phyloP scores from a whole-genome alignment of 306 rosid genomes.

The Lablab purpureus region DNA sequence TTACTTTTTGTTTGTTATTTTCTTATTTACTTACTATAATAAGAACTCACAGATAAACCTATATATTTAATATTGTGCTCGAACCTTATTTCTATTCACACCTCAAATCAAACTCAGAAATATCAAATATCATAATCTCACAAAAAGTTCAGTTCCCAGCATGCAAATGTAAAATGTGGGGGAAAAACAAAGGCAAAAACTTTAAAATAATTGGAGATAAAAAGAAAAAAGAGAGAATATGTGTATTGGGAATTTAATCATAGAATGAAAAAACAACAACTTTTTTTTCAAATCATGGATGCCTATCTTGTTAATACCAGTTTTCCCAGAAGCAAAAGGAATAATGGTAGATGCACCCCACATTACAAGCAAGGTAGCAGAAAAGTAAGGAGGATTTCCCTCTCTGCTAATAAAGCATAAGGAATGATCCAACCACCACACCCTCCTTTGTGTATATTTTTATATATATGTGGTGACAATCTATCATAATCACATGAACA shows the following conservation, averaged over 20 bases:
- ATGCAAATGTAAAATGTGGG: not conserved
- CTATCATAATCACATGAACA: not conserved
- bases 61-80: no score
- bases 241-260: not conserved
- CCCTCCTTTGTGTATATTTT: not conserved
- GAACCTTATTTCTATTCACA: no score
- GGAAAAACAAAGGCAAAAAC: not conserved
- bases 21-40: no score
- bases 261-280: not conserved
- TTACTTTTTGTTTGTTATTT: no score
- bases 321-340: slow-evolving; percentile 13
- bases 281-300: slow-evolving; percentile 1
- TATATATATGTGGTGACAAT: not conserved
- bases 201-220: not conserved
- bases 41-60: no score
- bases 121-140: no score
- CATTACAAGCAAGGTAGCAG: slow-evolving; percentile 50
- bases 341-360: not conserved
- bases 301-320: not conserved
- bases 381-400: slow-evolving; percentile 46
- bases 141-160: no score
- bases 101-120: no score
- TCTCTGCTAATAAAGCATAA: slow-evolving; percentile 32
- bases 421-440: not conserved
- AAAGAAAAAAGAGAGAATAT: not conserved